phyloP scores from a whole-genome alignment of 257 asterid species.

The Scutellaria galericulata region DNA sequence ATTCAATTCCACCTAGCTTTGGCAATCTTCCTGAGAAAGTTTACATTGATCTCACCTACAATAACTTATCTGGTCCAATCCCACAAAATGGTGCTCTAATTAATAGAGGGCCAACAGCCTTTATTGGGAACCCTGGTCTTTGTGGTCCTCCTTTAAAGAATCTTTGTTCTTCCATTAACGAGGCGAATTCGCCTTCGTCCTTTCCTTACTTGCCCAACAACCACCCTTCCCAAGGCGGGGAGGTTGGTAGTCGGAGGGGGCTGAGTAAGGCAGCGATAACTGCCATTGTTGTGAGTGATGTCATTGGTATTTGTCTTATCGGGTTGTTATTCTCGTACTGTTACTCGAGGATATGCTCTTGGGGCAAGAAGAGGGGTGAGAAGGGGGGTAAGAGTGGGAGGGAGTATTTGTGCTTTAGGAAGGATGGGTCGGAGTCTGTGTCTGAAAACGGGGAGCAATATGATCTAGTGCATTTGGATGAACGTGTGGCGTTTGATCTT shows the following conservation, averaged over 20 bases:
- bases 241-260: constrained; percentile 44
- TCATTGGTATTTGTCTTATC: constrained; percentile 71
- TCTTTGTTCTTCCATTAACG: constrained; percentile 58
- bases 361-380: constrained; percentile 49
- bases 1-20: constrained; percentile 74
- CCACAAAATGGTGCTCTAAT: constrained; percentile 91
- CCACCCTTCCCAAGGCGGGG: constrained; percentile 47
- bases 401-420: constrained; percentile 74
- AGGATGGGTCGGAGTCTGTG: constrained; percentile 70
- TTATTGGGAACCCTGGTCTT: constrained; percentile 78
- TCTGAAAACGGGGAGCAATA: constrained; percentile 71
- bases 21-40: constrained; percentile 91
- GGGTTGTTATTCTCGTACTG: constrained; percentile 82
- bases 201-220: constrained; percentile 66
- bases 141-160: constrained; percentile 92
- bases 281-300: constrained; percentile 75
- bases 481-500: constrained; percentile 67
- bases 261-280: constrained; percentile 57
- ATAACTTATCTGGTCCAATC: constrained; percentile 77
- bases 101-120: constrained; percentile 95
- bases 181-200: constrained; percentile 54
- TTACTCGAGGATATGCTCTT: constrained; percentile 58
- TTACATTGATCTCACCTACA: constrained; percentile 80
- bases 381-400: constrained; percentile 53
- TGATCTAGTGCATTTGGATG: constrained; percentile 73